Base-by-base conservation (phyloP, 1,284 basidiomycete species). In the Psilocybe mexicana region DNA sequence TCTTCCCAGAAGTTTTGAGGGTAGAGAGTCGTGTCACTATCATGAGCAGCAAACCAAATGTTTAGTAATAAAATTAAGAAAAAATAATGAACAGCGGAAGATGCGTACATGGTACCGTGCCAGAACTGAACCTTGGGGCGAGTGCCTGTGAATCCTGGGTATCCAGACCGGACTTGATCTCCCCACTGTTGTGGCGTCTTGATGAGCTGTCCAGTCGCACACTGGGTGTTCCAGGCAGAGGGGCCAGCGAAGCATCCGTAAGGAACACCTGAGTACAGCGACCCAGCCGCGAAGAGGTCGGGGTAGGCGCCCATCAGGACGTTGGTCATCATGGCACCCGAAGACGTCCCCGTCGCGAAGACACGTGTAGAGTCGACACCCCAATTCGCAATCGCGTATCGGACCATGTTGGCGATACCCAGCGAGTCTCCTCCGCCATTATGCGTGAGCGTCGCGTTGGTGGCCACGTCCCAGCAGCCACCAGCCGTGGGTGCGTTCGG, bases 271-370 rank as follows among this genome's bases (percentile, higher is more conserved):
- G 81, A 77, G 70, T 75, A 79, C 28, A 74, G 75, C 35, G 76
- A 68, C 4, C 77, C 81, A 10, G 79, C 82, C 36, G 70, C 65
- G 72, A 81, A 81, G 51, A 84, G 63, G 53, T 84, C 78, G 2
- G 82, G 82, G 67, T 84, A 84, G 11, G 79, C 75, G 47, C 79
- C 81, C 54, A 70, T 67, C 24, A 82, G 72, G 23, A 83, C 81
- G 64, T 78, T 81, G 44, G 82, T 83, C 82, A 84, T 83, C 82
- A 84, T 83, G 10, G 82, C 82, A 48, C 81, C 82, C 2, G 80
- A 82, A 3, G 77, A 79, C 1, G 76, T 75, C 23, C 82, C 82
- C 45, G 78, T 80, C 12, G 73, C 76, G 63, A 79, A 83, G 44
- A 83, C 80, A 26, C 72, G 70, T 54, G 63, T 67, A 1, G 78